Evolutionary conservation across 1,139 yeast genomes (phyloP), one percentile per base, ranked within the genome.

Genomic region (Nakaseomyces kungkrabaensis): DNA sequence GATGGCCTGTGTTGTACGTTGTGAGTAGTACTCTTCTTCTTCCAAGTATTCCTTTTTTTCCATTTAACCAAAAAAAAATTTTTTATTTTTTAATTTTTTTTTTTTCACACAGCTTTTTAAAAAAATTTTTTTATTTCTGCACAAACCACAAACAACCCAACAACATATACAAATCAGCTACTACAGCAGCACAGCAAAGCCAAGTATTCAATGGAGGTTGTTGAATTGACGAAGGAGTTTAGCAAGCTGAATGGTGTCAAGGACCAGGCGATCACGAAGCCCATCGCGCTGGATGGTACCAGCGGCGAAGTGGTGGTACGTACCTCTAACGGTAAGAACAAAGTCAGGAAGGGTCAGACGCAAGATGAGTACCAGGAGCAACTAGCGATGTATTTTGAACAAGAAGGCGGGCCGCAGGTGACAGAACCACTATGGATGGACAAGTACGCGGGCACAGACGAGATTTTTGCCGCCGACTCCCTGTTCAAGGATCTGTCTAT

Each of bases 261-360:
- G 27, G 52, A 55, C 37, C 57, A 54, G 25, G 54, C 57, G 2
- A 49, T 57, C 25, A 58, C 58, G 3, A 58, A 54, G 47, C 65
- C 64, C 4, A 49, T 58, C 4, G 48, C 59, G 7, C 37, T 59
- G n/a, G 50, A 59, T 48, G 42, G 48, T 10, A 31, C 37, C 6
- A 61, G 63, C 4, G 65, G 67, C 6, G 70, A 68, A 52, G 73
- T 72, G 1, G 50, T 65, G 4, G 73, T 72, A 3, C 59, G 62
- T 36, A 71, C 68, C 48, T 64, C 73, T 1, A 69, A 74, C 1
- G 76, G 77, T 0, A 63, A 68, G 48, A 53, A 60, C 9, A 68
- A 68, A 44, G 56, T 70, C 7, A 68, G 89, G 41, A 82, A 80
- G 56, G 79, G 78, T 0, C 89, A 83, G 59, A 61, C 79, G 0